These are phyloP conservation scores for Sporisorium sorghi DNA, from an alignment of 1,284 basidiomycete species.

Conservation along the genomic window DNA sequence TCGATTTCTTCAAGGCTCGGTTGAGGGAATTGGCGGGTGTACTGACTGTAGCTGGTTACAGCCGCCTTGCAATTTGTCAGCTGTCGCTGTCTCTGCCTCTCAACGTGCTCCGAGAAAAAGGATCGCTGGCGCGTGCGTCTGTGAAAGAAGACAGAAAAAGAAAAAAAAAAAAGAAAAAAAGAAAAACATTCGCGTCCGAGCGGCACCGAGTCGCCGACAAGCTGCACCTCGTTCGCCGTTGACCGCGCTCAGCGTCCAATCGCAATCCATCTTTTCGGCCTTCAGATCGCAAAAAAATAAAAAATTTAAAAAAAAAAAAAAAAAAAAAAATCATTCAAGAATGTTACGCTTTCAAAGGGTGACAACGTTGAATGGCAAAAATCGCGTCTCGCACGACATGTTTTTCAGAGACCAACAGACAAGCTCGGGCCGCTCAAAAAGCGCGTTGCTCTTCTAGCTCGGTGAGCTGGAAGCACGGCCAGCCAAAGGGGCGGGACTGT, in stretches of 20 bases:
- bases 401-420: not conserved
- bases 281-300: conserved; percentile 3
- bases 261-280: conserved; percentile 3
- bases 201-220: conserved; percentile 24
- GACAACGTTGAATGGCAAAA: not conserved
- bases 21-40: too few relatives aligned
- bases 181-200: too few relatives aligned
- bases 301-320: too few relatives aligned
- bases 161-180: too few relatives aligned
- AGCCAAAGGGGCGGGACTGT: too few relatives aligned
- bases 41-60: too few relatives aligned
- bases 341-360: not conserved
- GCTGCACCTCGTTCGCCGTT: conserved; percentile 27
- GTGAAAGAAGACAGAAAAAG: not conserved
- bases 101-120: too few relatives aligned
- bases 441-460: not conserved
- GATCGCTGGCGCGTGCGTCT: too few relatives aligned
- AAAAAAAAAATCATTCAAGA: too few relatives aligned
- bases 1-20: too few relatives aligned
- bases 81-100: too few relatives aligned
- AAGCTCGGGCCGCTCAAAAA: not conserved
- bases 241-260: conserved; percentile 11
- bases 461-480: conserved; percentile 17
- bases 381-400: not conserved
- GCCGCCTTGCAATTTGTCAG: too few relatives aligned